Percentiles rank a stretch among this genome's conserved stretches.
phyloP scores from a whole-genome alignment of 306 rosid genomes.

The Fragaria nilgerrensis region DNA sequence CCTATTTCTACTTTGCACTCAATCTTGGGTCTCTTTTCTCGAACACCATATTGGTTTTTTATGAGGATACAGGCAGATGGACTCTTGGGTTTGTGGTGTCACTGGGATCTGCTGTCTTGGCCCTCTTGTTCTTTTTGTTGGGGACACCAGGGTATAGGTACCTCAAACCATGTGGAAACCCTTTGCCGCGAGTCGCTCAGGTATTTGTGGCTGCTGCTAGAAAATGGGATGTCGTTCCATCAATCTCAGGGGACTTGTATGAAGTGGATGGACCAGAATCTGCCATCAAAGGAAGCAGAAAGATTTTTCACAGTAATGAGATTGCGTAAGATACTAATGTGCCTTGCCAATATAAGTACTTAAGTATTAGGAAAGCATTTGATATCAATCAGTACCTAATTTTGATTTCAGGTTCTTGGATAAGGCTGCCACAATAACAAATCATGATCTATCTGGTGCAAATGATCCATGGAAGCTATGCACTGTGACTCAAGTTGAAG shows the following conservation, averaged over 20 bases:
- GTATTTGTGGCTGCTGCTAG: slow-evolving; percentile 58
- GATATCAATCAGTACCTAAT: background rate
- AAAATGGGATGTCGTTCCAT: slow-evolving; percentile 36
- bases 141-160: slow-evolving; percentile 48
- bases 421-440: slow-evolving; percentile 39
- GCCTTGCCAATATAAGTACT: no score
- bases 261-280: slow-evolving; percentile 41
- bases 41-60: slow-evolving; percentile 58
- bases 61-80: slow-evolving; percentile 59
- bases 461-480: slow-evolving; percentile 58
- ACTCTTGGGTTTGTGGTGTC: slow-evolving; percentile 53
- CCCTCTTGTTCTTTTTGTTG: slow-evolving; percentile 37
- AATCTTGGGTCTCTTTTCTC: slow-evolving; percentile 70
- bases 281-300: slow-evolving; percentile 43
- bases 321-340: slow-evolving; percentile 39
- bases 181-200: slow-evolving; percentile 62
- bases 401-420: slow-evolving; percentile 31
- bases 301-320: slow-evolving; percentile 51
- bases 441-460: slow-evolving; percentile 3
- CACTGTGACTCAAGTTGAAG: slow-evolving; percentile 74
- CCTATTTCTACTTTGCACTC: slow-evolving; percentile 58
- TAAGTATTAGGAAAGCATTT: background rate
- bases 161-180: slow-evolving; percentile 58
- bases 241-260: slow-evolving; percentile 37
- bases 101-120: slow-evolving; percentile 49